Evolutionary conservation across 768 basidiomycete species (phyloP).

Genomic region (Collybia nuda): DNA sequence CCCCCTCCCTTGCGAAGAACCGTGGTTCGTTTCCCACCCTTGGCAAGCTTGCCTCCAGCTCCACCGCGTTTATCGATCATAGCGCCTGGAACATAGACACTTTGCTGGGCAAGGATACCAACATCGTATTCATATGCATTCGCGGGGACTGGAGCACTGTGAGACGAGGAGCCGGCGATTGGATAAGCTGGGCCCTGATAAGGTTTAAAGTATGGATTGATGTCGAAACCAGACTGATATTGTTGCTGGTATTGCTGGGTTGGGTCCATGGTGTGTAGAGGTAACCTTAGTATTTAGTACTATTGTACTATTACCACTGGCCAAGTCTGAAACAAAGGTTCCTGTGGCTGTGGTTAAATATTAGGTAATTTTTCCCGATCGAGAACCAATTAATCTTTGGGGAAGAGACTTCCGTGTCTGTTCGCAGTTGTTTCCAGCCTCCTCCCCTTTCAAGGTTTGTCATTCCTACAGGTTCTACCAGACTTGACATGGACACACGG

Average conservation of each 20-base stretch:
- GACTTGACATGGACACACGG: neutral
- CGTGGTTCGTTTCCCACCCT: conserved; percentile 90
- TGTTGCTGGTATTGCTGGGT: conserved; percentile 49
- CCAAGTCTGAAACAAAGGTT: neutral
- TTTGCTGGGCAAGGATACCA: conserved; percentile 86
- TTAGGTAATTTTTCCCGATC: conserved; percentile 28
- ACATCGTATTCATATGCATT: conserved; percentile 94
- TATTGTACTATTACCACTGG: neutral
- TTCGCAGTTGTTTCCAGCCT: conserved; percentile 26
- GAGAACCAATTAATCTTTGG: neutral
- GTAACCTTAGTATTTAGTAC: neutral
- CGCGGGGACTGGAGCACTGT: conserved; percentile 78
- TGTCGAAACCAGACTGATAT: conserved; percentile 54
- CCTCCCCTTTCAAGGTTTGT: conserved; percentile 42
- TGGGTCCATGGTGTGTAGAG: conserved; percentile 38
- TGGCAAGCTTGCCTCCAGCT: conserved; percentile 81
- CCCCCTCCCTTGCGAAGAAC: conserved; percentile 95
- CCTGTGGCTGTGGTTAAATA: conserved; percentile 6
- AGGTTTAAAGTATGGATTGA: conserved; percentile 81
- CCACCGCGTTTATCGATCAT: conserved; percentile 88
- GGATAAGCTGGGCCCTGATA: conserved; percentile 77
- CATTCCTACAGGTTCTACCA: neutral
- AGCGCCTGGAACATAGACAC: conserved; percentile 89
- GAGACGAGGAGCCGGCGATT: conserved; percentile 63
- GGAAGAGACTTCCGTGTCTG: conserved; percentile 11